A percentile compares a stretch with the other conserved stretches of the same genome.
Evolutionary conservation across 495 filamentous ascomycete species (phyloP).

Genomic region (Lasiosphaeriaceae sp.): DNA sequence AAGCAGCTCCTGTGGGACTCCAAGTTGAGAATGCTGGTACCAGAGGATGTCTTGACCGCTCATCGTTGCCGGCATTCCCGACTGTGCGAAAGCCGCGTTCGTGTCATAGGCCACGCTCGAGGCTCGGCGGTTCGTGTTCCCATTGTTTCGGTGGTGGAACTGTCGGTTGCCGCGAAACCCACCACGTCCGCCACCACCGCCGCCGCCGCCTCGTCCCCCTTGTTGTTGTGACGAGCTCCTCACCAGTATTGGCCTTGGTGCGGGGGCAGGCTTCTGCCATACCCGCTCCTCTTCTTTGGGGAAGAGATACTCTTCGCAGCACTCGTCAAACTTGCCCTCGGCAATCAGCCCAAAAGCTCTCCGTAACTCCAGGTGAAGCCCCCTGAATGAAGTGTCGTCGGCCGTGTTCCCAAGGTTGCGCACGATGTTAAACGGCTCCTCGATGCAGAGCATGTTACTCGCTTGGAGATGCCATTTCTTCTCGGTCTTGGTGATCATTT

Average conservation of each 20-base stretch:
- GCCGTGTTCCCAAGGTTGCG: slow-evolving; percentile 97
- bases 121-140: slow-evolving; percentile 38
- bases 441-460: slow-evolving; percentile 85
- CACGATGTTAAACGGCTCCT: slow-evolving; percentile 91
- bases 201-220: slow-evolving; percentile 47
- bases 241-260: slow-evolving; percentile 44
- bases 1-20: slow-evolving; percentile 43
- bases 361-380: slow-evolving; percentile 84
- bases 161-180: slow-evolving; percentile 55
- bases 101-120: slow-evolving; percentile 38
- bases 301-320: slow-evolving; percentile 80
- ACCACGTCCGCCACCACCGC: slow-evolving; percentile 51
- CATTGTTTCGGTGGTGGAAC: slow-evolving; percentile 44
- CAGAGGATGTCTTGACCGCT: slow-evolving; percentile 38
- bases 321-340: slow-evolving; percentile 69
- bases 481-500: slow-evolving; percentile 73
- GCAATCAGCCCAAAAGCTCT: slow-evolving; percentile 79
- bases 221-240: slow-evolving; percentile 52
- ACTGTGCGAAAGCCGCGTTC: slow-evolving; percentile 19
- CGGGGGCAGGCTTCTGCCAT: slow-evolving; percentile 64
- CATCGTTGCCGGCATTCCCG: slow-evolving; percentile 17
- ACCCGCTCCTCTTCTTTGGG: slow-evolving; percentile 78
- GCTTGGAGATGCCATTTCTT: slow-evolving; percentile 78
- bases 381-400: slow-evolving; percentile 87
- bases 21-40: slow-evolving; percentile 35